These are phyloP conservation scores for Sechiopsis laciniata DNA, from an alignment of 306 rosid species.

Conservation along the genomic window DNA sequence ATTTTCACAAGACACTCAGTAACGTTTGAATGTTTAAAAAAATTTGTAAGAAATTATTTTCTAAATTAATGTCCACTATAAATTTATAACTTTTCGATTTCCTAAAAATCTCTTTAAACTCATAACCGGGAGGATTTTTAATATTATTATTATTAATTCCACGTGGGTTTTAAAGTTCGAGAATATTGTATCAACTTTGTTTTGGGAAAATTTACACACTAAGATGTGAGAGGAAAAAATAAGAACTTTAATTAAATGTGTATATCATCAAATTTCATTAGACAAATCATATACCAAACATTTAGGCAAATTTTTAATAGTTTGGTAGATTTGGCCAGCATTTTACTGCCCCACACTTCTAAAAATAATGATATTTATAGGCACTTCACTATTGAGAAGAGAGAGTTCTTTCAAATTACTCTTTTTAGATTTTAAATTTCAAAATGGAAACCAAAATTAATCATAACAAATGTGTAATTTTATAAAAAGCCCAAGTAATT, in stretches of 20 bases:
- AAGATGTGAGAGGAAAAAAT: neutral
- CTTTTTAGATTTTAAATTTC: neutral
- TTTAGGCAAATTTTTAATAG: slow-evolving; percentile 3
- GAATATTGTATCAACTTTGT: neutral
- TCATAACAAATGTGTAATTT: neutral
- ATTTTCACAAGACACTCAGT: too few species aligned
- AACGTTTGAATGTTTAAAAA: too few species aligned
- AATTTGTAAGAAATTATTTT: too few species aligned
- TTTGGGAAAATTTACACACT: neutral
- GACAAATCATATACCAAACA: slow-evolving; percentile 15
- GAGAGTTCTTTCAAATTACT: neutral
- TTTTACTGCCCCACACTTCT: slow-evolving; percentile 10
- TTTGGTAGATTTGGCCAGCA: slow-evolving; percentile 20
- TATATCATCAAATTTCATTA: neutral
- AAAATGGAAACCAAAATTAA: neutral
- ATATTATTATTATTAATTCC: neutral
- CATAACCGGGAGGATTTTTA: too few species aligned
- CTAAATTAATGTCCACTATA: too few species aligned
- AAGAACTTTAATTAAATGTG: neutral
- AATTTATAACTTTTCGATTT: too few species aligned
- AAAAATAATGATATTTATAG: neutral
- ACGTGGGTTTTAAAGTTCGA: neutral
- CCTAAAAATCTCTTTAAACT: too few species aligned
- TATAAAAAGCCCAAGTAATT: neutral
- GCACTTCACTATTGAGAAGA: neutral